Percentiles rank a stretch among this genome's conserved stretches.
Conservation (phyloP, 352 stramenopile species). For the Peronospora destructor region DNA sequence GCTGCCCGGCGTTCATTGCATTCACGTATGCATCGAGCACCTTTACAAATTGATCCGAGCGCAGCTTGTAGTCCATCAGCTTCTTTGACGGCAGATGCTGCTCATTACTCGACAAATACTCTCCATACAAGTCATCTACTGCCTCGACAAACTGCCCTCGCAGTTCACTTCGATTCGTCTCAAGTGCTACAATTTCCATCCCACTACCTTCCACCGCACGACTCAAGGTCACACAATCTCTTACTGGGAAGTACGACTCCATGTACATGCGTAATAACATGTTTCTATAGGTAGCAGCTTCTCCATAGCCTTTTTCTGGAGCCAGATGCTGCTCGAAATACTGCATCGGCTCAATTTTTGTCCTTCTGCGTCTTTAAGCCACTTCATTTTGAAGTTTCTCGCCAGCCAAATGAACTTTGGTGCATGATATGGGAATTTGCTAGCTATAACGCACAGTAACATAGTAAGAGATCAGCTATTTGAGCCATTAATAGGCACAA, state of each 20-base stretch:
- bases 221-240: slow-evolving; percentile 43
- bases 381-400: slow-evolving; percentile 67
- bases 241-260: slow-evolving; percentile 35
- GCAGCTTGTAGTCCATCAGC: slow-evolving; percentile 35
- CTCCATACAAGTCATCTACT: slow-evolving; percentile 40
- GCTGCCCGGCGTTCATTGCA: slow-evolving; percentile 31
- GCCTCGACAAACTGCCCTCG: slow-evolving; percentile 50
- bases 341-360: slow-evolving; percentile 38
- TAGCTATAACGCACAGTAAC: slow-evolving; percentile 15
- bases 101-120: slow-evolving; percentile 35
- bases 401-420: slow-evolving; percentile 58
- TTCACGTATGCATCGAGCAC: slow-evolving; percentile 41
- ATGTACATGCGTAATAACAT: slow-evolving; percentile 57
- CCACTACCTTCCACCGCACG: slow-evolving; percentile 37
- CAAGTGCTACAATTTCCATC: slow-evolving; percentile 2
- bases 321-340: slow-evolving; percentile 45
- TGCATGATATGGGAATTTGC: slow-evolving; percentile 41
- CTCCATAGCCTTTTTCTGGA: slow-evolving; percentile 49
- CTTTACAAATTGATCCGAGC: slow-evolving; percentile 31
- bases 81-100: slow-evolving; percentile 36
- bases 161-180: slow-evolving; percentile 26
- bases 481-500: slow-evolving; percentile 2
- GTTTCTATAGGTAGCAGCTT: slow-evolving; percentile 45
- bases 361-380: slow-evolving; percentile 37
- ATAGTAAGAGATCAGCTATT: slow-evolving; percentile 7